Base-by-base conservation (phyloP, 2,329 filamentous ascomycete genomes). In the Passalora sequoiae region DNA sequence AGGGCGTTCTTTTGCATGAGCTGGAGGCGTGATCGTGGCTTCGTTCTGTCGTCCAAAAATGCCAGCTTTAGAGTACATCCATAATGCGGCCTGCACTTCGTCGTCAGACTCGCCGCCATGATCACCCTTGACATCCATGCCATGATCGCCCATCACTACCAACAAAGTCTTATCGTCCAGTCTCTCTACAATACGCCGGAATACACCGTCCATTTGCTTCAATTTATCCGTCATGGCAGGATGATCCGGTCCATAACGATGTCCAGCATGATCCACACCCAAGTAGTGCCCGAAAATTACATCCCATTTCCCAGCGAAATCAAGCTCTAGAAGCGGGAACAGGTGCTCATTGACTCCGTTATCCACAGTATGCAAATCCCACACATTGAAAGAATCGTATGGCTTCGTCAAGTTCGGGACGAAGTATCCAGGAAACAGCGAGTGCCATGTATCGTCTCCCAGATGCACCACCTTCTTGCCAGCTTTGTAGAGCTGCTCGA, bases 51-150 rank as follows among this genome's bases (percentile, higher is more conserved):
- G 81, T 12, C 92, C 92, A 65, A 98, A 98, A 7, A 86, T 66
- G 0, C 81, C 81, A 55, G 80, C 83, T 65, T 89, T 94, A 1
- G 92, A 94, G 65, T 97, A 98, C 89, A 98, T 94, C 91, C 92
- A 98, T 35, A 98, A 67, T 2, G 92, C 89, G 43, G 92, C 89
- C 65, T 98, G 82, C 5, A 98, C 80, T 64, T 98, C 92, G 52
- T 97, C 89, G 55, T 96, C 87, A 22, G 91, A 96, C 70, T 98
- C 92, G 42, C 92, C 92, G n/a, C 92, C 92, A 61, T 98, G 92
- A 55, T 98, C 92, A 13, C 92, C 92, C 69, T 98, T 97, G 48
- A 78, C 73, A 65, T 98, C 92, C 92, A 98, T 98, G 8, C 92
- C 92, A 61, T 98, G 92, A 63, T 98, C 92, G n/a, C 92, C 92